Percentiles rank a stretch among this genome's conserved stretches.
Conservation (phyloP, 1,284 basidiomycete species). For the Malassezia slooffiae region DNA sequence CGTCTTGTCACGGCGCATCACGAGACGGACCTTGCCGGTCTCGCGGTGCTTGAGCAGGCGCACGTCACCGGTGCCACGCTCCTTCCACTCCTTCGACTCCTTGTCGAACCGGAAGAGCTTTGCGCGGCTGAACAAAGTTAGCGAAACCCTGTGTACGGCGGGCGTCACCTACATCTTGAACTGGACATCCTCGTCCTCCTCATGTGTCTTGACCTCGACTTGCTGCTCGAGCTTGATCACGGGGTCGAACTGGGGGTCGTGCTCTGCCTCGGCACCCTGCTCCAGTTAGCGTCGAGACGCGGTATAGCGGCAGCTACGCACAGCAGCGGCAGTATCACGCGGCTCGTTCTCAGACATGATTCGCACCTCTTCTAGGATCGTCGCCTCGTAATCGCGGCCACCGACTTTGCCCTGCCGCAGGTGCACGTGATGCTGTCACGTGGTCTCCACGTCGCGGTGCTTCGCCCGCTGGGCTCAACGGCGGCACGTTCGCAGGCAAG, state of each 20-base stretch:
- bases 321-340: constrained; percentile 6
- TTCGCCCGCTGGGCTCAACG: too few species aligned
- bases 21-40: constrained; percentile 81
- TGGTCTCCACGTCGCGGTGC: constrained; percentile 5
- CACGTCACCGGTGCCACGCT: constrained; percentile 54
- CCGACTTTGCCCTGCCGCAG: too few species aligned
- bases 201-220: constrained; percentile 85
- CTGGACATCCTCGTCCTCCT: constrained; percentile 82
- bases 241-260: constrained; percentile 87
- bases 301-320: too few species aligned
- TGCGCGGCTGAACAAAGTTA: constrained; percentile 67
- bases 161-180: constrained; percentile 79
- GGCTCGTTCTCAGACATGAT: constrained; percentile 14
- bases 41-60: constrained; percentile 59
- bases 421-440: too few species aligned
- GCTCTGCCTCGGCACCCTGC: constrained; percentile 62
- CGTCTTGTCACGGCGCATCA: constrained; percentile 99
- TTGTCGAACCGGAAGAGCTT: constrained; percentile 95
- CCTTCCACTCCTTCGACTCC: constrained; percentile 82
- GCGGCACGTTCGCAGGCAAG: not conserved
- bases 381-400: too few species aligned
- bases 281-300: not conserved
- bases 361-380: too few species aligned
- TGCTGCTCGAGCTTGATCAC: constrained; percentile 93
- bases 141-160: not conserved